Base-by-base conservation (phyloP, 1,284 basidiomycete genomes). In the Boletus calvinii region DNA sequence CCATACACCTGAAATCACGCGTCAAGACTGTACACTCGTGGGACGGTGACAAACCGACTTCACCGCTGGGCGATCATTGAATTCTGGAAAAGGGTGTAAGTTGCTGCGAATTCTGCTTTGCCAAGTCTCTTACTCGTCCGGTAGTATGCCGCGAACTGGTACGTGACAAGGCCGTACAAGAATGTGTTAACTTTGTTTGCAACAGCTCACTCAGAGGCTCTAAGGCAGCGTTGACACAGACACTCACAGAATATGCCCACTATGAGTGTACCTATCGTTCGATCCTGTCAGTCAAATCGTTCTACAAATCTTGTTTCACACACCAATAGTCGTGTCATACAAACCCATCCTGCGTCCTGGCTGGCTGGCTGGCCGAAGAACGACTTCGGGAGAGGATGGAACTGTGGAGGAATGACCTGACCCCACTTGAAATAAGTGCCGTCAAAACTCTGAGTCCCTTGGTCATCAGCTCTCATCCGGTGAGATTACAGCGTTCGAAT, bases 141-240 rank as follows among this genome's bases (percentile, higher is more conserved):
- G 46, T 71, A 65, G 55, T 80, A 80, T 1, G 65, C 62, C 15
- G 72, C 68, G 51, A 79, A 80, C 55, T 80, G 78, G 58, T 74
- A 77, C 2, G 70, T 71, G 55, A 77, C 78, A 29, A 80, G 65
- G 2, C 78, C 78, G 61, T 77, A 80, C 9, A 80, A 65, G 54
- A 73, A 80, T 4, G 78, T 80, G 54, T 80, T 80, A 57, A 79
- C 77, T 78, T n/a, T n/a, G n/a, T n/a, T n/a, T 45, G 10, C 17
- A 49, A 17, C 9, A 31, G 20, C 7, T 51, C 24, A 46, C 41
- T 17, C 8, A n/a, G 13, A n/a, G 6, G 0, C 10, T 5, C 6
- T 26, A 13, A 15, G 26, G 20, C 6, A 3, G 30, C 4, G 3
- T 9, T 9, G 6, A 31, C 11, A 4, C 1, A 1, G 15, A 34